These are phyloP conservation scores for Cunninghamia lanceolata DNA, from an alignment of 75 land plant genomes.

Conservation along the genomic window DNA sequence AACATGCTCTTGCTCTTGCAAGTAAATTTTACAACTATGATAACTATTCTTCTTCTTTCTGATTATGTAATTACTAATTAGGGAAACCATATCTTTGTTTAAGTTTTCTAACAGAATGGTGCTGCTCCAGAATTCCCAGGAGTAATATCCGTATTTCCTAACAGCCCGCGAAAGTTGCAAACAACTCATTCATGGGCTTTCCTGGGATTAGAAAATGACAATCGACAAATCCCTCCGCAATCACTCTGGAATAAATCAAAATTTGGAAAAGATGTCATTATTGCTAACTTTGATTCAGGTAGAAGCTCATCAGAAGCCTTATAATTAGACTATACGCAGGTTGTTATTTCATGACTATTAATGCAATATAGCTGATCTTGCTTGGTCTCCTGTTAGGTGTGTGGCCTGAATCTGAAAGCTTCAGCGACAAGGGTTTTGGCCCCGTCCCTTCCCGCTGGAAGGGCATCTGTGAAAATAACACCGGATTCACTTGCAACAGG, in stretches of 20 bases:
- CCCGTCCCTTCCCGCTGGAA: slow-evolving; percentile 60
- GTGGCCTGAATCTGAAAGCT: slow-evolving; percentile 31
- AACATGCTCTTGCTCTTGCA: slow-evolving; percentile 20
- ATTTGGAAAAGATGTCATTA: slow-evolving; percentile 35
- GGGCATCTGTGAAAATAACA: slow-evolving; percentile 40
- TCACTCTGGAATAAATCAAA: slow-evolving; percentile 40
- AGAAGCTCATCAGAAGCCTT: not conserved
- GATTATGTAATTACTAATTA: not conserved
- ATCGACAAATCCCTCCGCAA: not conserved
- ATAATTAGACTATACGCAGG: not conserved
- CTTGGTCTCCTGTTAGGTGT: slow-evolving; percentile 5
- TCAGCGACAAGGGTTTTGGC: slow-evolving; percentile 35
- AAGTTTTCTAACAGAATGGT: not conserved
- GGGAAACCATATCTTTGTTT: not conserved
- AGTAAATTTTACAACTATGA: slow-evolving; percentile 13
- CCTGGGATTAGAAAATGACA: slow-evolving; percentile 29
- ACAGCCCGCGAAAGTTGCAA: slow-evolving; percentile 24
- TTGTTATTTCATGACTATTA: not conserved
- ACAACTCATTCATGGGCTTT: slow-evolving; percentile 52
- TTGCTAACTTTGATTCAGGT: slow-evolving; percentile 44
- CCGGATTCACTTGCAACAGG: slow-evolving; percentile 47
- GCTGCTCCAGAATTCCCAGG: slow-evolving; percentile 21
- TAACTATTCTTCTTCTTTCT: not conserved
- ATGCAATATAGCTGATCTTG: not conserved
- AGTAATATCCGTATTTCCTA: slow-evolving; percentile 42